Evolutionary conservation across 768 basidiomycete species (phyloP).

Genomic region (Mycena haematopus): DNA sequence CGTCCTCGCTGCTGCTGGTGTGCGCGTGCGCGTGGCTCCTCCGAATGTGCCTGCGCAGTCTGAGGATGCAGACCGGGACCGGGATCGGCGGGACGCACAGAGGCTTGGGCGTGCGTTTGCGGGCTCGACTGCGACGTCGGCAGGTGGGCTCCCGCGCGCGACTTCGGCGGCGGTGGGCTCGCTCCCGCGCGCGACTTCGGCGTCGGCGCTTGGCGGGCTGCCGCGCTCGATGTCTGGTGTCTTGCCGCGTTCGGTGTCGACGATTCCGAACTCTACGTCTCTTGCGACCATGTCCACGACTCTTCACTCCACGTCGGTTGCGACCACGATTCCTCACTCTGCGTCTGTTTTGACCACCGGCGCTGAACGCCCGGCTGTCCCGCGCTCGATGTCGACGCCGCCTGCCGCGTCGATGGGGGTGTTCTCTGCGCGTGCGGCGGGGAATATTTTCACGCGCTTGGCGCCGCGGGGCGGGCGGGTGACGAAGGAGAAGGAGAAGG

Average conservation of each 20-base stretch:
- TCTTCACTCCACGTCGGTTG: too few relatives aligned
- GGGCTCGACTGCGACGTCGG: too few relatives aligned
- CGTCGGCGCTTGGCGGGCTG: not conserved
- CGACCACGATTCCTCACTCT: conserved; percentile 5
- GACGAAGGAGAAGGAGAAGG: not conserved
- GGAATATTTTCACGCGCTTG: conserved; percentile 19
- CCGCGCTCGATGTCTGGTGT: conserved; percentile 16
- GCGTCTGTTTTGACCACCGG: not conserved
- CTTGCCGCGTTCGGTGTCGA: too few relatives aligned
- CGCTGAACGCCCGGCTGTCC: not conserved
- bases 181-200: too few relatives aligned
- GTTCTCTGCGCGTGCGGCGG: not conserved
- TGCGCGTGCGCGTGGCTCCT: too few relatives aligned
- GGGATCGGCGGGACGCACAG: not conserved
- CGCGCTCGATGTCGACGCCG: conserved; percentile 23
- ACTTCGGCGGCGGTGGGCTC: too few relatives aligned
- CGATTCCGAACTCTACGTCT: too few relatives aligned
- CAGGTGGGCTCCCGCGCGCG: not conserved
- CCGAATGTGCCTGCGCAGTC: too few relatives aligned
- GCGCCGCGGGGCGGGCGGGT: conserved; percentile 15
- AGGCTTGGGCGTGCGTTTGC: not conserved
- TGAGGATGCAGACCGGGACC: too few relatives aligned
- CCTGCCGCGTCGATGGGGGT: not conserved
- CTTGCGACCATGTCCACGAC: too few relatives aligned
- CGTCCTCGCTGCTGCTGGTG: conserved; percentile 66